Conservation (phyloP, 768 basidiomycete genomes). For the Inosperma sp. region DNA sequence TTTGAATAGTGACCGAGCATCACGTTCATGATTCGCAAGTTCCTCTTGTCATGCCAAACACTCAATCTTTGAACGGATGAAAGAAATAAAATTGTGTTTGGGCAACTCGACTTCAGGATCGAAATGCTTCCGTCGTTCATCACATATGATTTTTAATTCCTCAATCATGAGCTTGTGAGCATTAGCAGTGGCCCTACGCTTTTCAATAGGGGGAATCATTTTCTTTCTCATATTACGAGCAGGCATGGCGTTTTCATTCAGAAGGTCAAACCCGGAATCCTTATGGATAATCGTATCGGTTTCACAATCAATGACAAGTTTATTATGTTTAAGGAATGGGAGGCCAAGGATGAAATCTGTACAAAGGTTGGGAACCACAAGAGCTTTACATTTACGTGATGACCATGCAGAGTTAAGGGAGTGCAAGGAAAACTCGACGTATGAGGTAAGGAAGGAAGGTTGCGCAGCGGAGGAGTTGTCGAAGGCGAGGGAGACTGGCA, state of each 20-base stretch:
- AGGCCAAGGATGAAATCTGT: background rate
- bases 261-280: slow-evolving; percentile 6
- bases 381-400: background rate
- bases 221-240: background rate
- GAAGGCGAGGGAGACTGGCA: slow-evolving; percentile 1
- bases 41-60: background rate
- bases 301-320: background rate
- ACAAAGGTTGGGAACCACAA: no score
- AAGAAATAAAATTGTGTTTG: background rate
- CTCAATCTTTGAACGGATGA: background rate
- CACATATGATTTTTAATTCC: background rate
- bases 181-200: background rate
- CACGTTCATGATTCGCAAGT: background rate
- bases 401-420: background rate
- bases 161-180: background rate
- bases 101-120: background rate
- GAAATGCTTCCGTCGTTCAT: background rate
- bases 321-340: background rate
- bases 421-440: background rate
- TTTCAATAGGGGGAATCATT: background rate
- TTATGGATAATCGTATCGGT: slow-evolving; percentile 6
- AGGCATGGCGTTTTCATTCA: slow-evolving; percentile 3
- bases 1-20: background rate
- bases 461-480: background rate
- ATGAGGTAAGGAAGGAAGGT: background rate